Base-by-base conservation (phyloP, 2,329 filamentous ascomycete genomes). In the Thelonectria rubi region DNA sequence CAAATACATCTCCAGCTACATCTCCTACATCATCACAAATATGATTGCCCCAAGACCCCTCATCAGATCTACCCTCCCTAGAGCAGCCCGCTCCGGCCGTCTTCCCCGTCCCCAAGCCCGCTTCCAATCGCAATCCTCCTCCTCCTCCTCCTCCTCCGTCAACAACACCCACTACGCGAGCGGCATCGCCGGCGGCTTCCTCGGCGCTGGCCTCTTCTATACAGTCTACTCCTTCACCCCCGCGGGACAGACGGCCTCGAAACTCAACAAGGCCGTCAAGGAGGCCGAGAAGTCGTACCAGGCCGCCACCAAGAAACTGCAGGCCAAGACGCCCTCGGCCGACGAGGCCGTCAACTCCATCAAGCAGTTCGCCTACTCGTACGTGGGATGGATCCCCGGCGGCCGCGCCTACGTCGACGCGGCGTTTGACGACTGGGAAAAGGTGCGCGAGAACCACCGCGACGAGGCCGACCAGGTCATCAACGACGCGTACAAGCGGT, bases 361-460 rank as follows among this genome's bases (percentile, higher is more conserved):
- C 62, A 87, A 87, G 70, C 79, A 87, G 59, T 87, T 88, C 12
- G 86, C 87, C 26, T 87, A 86, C 72, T 87, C 87, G 21, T 93
- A 93, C 71, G 88, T 89, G 2, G 81, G 80, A 3, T 91, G 89
- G 81, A 85, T 94, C 30, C 91, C 91, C 0, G 91, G 91, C 12
- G 90, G 88, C 2, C 84, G 84, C 30, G 77, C 81, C 48, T 92
- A 91, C 69, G 85, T 93, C 49, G 89, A 93, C 71, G 77, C 81
- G 1, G 86, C 85, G 0, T 94, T 93, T 76, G 81, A 89, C 21
- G 90, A 93, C 67, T 80, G 91, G 45, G 90, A 93, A 50, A 85
- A 83, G 32, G 82, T 93, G 30, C 84, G 87, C 46, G 77, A 85
- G 65, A 89, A 89, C 71, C 89, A 93, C 74, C 82, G 84, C 47